Evolutionary conservation across 2,329 filamentous ascomycete genomes (phyloP).

Genomic region (Monilinia aucupariae): DNA sequence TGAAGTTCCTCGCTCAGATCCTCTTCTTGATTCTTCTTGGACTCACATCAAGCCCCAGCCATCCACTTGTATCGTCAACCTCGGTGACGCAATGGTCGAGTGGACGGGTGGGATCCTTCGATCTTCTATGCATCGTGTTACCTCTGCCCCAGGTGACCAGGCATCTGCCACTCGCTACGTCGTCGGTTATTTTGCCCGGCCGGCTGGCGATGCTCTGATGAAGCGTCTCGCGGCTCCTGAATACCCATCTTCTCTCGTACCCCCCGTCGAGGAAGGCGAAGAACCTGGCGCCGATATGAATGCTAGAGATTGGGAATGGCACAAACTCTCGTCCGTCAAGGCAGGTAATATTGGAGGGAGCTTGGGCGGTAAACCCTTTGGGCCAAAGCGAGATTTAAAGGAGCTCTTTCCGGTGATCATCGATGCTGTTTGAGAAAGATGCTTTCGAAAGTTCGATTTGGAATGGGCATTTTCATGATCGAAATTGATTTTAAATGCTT

Average conservation of each 20-base stretch:
- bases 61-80: slow-evolving; percentile 34
- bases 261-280: slow-evolving; percentile 3
- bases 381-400: background rate
- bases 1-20: background rate
- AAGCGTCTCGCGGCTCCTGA: slow-evolving; percentile 17
- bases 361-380: slow-evolving; percentile 1
- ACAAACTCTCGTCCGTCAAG: slow-evolving; percentile 12
- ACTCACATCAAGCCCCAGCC: slow-evolving; percentile 33
- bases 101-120: slow-evolving; percentile 30
- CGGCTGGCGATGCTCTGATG: slow-evolving; percentile 38
- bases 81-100: slow-evolving; percentile 35
- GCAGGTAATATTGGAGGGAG: slow-evolving; percentile 1
- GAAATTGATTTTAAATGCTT: no score
- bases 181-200: slow-evolving; percentile 48
- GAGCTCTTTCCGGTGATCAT: background rate
- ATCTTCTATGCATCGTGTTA: slow-evolving; percentile 32
- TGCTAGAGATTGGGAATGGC: slow-evolving; percentile 17
- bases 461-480: no score
- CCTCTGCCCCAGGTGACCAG: slow-evolving; percentile 27
- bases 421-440: background rate
- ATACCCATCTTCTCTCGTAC: slow-evolving; percentile 9
- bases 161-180: slow-evolving; percentile 39
- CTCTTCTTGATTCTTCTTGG: slow-evolving; percentile 30
- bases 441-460: background rate
- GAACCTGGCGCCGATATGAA: slow-evolving; percentile 11